These are phyloP conservation scores for Lepidopterella palustris DNA, from an alignment of 495 filamentous ascomycete species.

Conservation along the genomic window DNA sequence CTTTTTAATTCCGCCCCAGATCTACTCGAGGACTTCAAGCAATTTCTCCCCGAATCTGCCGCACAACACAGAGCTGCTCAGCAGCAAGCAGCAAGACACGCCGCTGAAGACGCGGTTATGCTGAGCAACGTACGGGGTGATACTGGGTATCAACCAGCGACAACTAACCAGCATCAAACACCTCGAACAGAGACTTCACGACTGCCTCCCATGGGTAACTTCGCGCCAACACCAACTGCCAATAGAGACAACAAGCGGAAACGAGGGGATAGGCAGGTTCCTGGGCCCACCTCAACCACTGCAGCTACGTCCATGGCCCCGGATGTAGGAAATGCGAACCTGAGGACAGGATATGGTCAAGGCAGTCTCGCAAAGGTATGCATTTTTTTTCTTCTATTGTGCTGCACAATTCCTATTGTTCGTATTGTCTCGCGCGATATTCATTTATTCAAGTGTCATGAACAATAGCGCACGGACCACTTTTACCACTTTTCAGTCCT, in stretches of 20 bases:
- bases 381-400: not conserved
- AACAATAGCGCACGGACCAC: constrained; percentile 2
- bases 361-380: constrained; percentile 49
- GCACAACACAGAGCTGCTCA: constrained; percentile 70
- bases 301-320: constrained; percentile 21
- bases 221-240: constrained; percentile 73
- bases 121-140: constrained; percentile 56
- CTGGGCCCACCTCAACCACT: constrained; percentile 10
- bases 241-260: constrained; percentile 80
- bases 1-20: constrained; percentile 93
- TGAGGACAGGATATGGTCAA: constrained; percentile 30
- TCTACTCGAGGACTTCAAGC: constrained; percentile 96
- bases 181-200: constrained; percentile 37
- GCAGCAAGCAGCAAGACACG: constrained; percentile 52
- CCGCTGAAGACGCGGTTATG: constrained; percentile 61
- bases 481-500: too few relatives aligned
- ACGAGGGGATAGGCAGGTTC: constrained; percentile 40
- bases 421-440: not conserved
- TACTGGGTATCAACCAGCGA: constrained; percentile 37
- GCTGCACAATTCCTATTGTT: not conserved
- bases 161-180: constrained; percentile 39
- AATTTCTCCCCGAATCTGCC: constrained; percentile 95
- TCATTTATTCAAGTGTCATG: not conserved
- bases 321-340: constrained; percentile 32
- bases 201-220: constrained; percentile 86